phyloP scores from a whole-genome alignment of 2,329 filamentous ascomycete genomes.

The Chaetomiaceae sp. region DNA sequence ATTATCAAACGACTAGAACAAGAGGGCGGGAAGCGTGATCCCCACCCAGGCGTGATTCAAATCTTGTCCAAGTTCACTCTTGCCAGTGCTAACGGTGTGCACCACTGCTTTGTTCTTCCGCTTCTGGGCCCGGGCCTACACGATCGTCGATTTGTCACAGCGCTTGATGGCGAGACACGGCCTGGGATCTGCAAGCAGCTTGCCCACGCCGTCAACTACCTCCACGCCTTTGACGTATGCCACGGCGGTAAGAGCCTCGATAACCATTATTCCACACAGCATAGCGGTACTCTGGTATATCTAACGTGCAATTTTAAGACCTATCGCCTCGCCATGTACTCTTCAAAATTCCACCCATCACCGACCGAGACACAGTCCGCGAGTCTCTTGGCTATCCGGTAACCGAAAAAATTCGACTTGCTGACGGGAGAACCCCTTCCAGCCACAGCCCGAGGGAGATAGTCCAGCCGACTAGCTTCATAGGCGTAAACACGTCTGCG shows the following conservation, averaged over 20 bases:
- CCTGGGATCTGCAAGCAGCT: neutral
- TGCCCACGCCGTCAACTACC: neutral
- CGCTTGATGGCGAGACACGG: neutral
- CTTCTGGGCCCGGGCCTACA: neutral
- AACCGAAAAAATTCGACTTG: neutral
- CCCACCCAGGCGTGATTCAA: neutral
- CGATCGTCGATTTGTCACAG: neutral
- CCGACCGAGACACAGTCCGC: too few species aligned
- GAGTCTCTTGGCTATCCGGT: too few species aligned
- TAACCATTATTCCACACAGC: too few species aligned
- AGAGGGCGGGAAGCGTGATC: neutral
- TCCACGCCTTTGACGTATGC: neutral
- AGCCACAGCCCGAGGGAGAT: neutral
- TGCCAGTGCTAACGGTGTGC: neutral
- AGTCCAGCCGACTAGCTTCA: neutral
- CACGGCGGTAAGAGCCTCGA: neutral
- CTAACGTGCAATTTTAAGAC: neutral
- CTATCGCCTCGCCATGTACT: neutral
- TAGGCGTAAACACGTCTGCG: neutral
- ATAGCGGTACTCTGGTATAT: too few species aligned
- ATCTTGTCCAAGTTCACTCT: neutral
- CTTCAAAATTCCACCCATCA: neutral
- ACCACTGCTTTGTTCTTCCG: neutral
- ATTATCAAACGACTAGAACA: neutral
- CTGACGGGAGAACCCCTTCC: neutral